Conservation (phyloP, 2,329 filamentous ascomycete species). For the Trichoderma cornu-damae region DNA sequence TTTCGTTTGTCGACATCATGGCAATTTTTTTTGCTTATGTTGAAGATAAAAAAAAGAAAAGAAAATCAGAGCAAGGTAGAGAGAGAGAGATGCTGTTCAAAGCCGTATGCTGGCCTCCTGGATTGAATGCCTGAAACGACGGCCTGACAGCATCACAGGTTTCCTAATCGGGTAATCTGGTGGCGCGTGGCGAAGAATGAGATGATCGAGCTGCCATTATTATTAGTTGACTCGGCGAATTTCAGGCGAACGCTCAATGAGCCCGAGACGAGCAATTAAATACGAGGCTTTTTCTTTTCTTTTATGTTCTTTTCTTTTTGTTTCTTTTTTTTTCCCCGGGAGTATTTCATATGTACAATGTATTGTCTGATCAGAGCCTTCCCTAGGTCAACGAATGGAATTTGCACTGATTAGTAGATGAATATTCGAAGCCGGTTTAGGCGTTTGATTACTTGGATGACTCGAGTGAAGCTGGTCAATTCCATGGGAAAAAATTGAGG, state of each 20-base stretch:
- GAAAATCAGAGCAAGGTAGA: too few relatives aligned
- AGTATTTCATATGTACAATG: too few relatives aligned
- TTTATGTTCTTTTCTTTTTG: neutral
- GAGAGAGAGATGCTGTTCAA: too few relatives aligned
- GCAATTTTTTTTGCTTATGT: neutral
- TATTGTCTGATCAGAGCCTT: too few relatives aligned
- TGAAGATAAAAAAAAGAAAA: neutral
- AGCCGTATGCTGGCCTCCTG: too few relatives aligned
- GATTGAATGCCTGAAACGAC: constrained; percentile 20
- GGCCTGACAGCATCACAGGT: constrained; percentile 19
- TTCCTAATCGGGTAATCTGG: constrained; percentile 16
- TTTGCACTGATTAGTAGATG: too few relatives aligned
- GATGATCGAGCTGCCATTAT: neutral
- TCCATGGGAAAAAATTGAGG: too few relatives aligned
- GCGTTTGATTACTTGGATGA: too few relatives aligned
- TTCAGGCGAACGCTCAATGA: neutral
- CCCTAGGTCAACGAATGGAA: too few relatives aligned
- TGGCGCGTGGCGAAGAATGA: constrained; percentile 5
- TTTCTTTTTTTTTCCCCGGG: too few relatives aligned
- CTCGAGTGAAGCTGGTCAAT: too few relatives aligned
- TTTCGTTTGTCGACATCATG: constrained; percentile 22
- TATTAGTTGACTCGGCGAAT: neutral
- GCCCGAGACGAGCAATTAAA: neutral
- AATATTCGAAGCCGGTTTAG: too few relatives aligned
- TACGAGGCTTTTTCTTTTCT: neutral